These are phyloP conservation scores for Fusarium sp. DNA, from an alignment of 2,329 filamentous ascomycete genomes.

Conservation along the genomic window DNA sequence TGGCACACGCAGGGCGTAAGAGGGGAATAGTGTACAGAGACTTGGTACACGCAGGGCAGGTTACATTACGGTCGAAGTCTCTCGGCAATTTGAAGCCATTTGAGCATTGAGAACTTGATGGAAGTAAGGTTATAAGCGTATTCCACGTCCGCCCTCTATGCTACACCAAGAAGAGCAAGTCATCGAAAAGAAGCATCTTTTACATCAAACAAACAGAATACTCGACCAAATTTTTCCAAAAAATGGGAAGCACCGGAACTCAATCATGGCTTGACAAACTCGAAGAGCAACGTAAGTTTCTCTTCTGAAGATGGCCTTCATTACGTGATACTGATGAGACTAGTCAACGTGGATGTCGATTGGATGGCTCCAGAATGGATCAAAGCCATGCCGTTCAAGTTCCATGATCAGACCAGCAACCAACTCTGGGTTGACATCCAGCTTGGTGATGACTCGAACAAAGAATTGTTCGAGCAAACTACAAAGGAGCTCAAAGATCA, in stretches of 20 bases:
- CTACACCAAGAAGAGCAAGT: not conserved
- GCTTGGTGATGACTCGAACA: slow-evolving; percentile 54
- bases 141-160: not conserved
- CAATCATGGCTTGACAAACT: slow-evolving; percentile 55
- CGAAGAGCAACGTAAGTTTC: slow-evolving; percentile 50
- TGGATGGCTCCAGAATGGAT: slow-evolving; percentile 62
- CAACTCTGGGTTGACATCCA: slow-evolving; percentile 59
- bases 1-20: slow-evolving; percentile 18
- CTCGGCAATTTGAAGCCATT: not conserved
- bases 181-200: not conserved
- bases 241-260: slow-evolving; percentile 46
- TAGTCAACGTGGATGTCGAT: slow-evolving; percentile 62
- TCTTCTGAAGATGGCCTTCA: accelerated
- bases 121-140: not conserved
- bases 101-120: not conserved
- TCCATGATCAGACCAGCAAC: slow-evolving; percentile 61
- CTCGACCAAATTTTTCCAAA: not conserved
- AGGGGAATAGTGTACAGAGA: not conserved
- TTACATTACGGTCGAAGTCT: not conserved
- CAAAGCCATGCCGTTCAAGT: slow-evolving; percentile 54
- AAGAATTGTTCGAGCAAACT: slow-evolving; percentile 52
- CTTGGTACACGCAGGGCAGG: not conserved
- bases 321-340: not conserved
- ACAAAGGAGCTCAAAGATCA: slow-evolving; percentile 55
- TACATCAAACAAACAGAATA: not conserved